phyloP scores from a whole-genome alignment of 768 basidiomycete genomes.

The Tricholoma sp. region DNA sequence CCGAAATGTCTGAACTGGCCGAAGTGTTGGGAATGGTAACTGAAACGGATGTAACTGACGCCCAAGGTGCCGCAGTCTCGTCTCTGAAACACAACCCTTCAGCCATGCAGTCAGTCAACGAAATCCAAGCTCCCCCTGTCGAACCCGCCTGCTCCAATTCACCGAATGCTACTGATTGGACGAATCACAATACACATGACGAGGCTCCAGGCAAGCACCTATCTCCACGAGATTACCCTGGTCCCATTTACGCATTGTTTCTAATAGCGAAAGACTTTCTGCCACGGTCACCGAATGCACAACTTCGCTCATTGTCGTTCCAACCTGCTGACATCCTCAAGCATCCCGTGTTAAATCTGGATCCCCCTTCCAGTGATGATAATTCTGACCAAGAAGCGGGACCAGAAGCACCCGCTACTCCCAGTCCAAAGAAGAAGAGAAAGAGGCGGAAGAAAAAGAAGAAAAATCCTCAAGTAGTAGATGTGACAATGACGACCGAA shows the following conservation, averaged over 20 bases:
- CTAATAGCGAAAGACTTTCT: background rate
- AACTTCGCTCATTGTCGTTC: slow-evolving; percentile 5
- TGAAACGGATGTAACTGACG: background rate
- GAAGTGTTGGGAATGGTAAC: background rate
- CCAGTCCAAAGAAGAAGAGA: slow-evolving; percentile 46
- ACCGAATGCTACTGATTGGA: background rate
- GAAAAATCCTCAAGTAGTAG: background rate
- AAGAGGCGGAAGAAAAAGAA: slow-evolving; percentile 49
- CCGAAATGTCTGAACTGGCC: background rate
- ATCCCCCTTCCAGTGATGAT: slow-evolving; percentile 32
- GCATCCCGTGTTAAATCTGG: slow-evolving; percentile 50
- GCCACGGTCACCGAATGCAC: slow-evolving; percentile 2
- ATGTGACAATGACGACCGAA: background rate
- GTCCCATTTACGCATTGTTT: background rate
- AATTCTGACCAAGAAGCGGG: slow-evolving; percentile 26
- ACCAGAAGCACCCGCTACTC: slow-evolving; percentile 10
- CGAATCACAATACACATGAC: background rate
- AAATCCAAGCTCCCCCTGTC: background rate
- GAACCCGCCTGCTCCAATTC: background rate
- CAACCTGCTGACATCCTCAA: slow-evolving; percentile 24
- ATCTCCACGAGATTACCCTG: background rate
- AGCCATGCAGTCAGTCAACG: background rate
- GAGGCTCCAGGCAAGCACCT: background rate
- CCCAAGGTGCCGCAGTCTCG: background rate
- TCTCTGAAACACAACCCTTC: background rate